Conservation (phyloP, 768 basidiomycete genomes). For the Pisolithus orientalis region DNA sequence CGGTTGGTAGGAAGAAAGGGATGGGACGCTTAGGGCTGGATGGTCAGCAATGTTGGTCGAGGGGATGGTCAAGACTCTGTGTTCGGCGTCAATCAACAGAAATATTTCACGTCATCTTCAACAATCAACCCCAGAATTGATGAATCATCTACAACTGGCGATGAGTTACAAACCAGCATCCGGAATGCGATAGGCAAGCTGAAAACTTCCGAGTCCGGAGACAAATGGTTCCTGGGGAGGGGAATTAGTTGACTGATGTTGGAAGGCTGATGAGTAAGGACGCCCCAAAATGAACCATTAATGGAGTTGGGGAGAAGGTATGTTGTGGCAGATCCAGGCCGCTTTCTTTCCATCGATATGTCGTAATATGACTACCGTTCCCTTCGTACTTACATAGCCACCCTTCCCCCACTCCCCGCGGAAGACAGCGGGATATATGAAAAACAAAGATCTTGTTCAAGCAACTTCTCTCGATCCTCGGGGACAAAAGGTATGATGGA, state of each 20-base stretch:
- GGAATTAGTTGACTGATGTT: background rate
- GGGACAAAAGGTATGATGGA: conserved; percentile 53
- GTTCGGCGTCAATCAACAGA: conserved; percentile 8
- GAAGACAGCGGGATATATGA: conserved; percentile 62
- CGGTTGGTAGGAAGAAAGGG: conserved; percentile 19
- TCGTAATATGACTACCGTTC: conserved; percentile 42
- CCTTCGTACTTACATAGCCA: conserved; percentile 59
- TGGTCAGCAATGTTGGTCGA: conserved; percentile 72
- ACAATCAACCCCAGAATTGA: background rate
- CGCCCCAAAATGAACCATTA: conserved; percentile 71
- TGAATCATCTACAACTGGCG: background rate
- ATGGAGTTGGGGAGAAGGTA: conserved; percentile 73
- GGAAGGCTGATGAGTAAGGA: conserved; percentile 24
- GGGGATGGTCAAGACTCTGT: conserved; percentile 40
- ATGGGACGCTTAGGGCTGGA: conserved; percentile 44
- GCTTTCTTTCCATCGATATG: background rate
- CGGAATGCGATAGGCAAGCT: conserved; percentile 60
- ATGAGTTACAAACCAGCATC: too few species aligned
- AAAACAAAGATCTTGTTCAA: conserved; percentile 50
- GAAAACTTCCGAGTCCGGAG: conserved; percentile 52
- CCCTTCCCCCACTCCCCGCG: conserved; percentile 44
- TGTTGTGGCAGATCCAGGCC: conserved; percentile 8
- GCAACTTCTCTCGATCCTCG: conserved; percentile 60
- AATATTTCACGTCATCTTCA: conserved; percentile 1
- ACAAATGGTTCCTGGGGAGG: too few species aligned